Conservation (phyloP, 129 eudicot species). For the Helianthus tuberosus region DNA sequence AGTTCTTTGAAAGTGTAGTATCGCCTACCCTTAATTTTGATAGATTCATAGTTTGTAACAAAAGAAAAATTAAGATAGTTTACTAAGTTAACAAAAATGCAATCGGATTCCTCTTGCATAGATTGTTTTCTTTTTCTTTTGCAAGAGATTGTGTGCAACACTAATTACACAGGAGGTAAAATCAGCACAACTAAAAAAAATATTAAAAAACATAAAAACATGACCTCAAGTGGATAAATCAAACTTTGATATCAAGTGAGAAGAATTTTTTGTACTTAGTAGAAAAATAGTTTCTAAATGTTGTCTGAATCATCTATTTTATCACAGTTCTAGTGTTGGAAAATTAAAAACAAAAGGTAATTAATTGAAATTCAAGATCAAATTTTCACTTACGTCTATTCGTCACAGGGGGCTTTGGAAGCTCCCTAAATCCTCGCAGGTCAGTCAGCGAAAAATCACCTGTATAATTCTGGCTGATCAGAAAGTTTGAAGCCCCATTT, state of each 20-base stretch:
- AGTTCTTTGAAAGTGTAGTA: too few relatives aligned
- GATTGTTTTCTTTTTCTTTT: not conserved
- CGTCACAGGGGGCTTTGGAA: constrained; percentile 59
- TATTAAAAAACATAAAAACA: not conserved
- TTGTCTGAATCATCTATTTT: not conserved
- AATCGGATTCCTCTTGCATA: not conserved
- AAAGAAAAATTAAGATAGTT: too few relatives aligned
- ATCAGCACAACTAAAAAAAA: not conserved
- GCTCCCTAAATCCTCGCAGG: constrained; percentile 49
- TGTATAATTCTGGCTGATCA: constrained; percentile 43
- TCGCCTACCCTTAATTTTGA: too few relatives aligned
- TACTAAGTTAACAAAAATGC: not conserved
- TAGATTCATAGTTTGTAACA: too few relatives aligned
- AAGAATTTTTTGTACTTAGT: not conserved
- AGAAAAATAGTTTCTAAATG: not conserved
- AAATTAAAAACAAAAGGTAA: not conserved
- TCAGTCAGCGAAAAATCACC: constrained; percentile 37
- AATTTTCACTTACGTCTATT: constrained; percentile 55
- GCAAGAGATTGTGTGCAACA: not conserved
- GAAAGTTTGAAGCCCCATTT: constrained; percentile 52
- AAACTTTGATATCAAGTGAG: not conserved
- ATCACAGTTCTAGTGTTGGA: not conserved
- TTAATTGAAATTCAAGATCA: not conserved
- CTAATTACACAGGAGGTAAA: not conserved
- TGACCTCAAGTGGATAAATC: too few relatives aligned